Base-by-base conservation (phyloP, 768 basidiomycete species). In the Lactifluus pinguis region DNA sequence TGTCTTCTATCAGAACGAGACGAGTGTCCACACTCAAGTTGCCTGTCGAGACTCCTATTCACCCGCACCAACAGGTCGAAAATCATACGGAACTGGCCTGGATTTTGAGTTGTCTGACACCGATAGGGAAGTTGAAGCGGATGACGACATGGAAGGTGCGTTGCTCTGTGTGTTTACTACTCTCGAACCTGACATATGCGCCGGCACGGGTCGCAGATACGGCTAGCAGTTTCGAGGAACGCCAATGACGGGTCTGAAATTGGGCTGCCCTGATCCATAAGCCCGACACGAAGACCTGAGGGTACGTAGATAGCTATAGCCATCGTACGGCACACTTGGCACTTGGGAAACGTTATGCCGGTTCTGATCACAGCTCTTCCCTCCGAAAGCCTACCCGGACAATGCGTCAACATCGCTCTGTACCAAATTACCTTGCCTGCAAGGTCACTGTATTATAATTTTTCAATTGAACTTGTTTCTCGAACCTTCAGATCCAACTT, bases 61-160 rank as follows among this genome's bases (percentile, higher is more conserved):
- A 56, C 15, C 7, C 11, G 13, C 49, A 34, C 3, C 1, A 42
- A 57, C 38, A 95, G 92, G 91, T 94, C 57, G 83, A 77, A 55
- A 78, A 87, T 62, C 95, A 98, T 68, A 80, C 85, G 0, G 94
- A 98, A 66, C 74, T 97, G 17, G 86, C 89, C 3, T 98, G 95
- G 95, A 83, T 95, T 51, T 71, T 98, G 59, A 89, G 82, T 64
- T 95, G 92, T 67, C 74, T 93, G 36, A 87, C 91, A 0, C 86
- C 92, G 0, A 77, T 95, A 19, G 92, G 92, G 10, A 85, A 84
- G 66, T 74, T 98, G 10, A 82, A 84, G 44, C 74, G 94, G 47
- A 97, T 98, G 95, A 98, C 94, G 4, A 93, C 92, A 0, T 98
- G 95, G 93, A 98, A 98, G 83, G 92, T 89, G 61, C 32, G 76